phyloP scores from a whole-genome alignment of 2,329 filamentous ascomycete genomes.

The Aplosporella prunicola region DNA sequence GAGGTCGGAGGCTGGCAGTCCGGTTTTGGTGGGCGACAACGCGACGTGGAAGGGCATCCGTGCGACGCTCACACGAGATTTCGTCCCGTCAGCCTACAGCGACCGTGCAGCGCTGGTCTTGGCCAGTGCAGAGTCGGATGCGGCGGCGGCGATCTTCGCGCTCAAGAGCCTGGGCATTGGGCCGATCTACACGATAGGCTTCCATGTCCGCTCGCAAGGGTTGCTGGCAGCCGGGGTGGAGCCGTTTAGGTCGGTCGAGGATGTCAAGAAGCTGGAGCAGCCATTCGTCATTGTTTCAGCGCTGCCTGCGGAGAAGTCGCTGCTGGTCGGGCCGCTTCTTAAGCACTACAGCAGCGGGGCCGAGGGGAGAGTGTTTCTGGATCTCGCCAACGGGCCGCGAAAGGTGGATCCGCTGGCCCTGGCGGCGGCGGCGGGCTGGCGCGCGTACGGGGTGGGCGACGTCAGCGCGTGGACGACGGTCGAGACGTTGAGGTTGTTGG shows the following conservation, averaged over 20 bases:
- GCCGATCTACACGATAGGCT: conserved; percentile 77
- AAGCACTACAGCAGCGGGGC: conserved; percentile 48
- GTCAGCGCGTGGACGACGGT: conserved; percentile 78
- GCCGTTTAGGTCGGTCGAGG: conserved; percentile 60
- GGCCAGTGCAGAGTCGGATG: conserved; percentile 63
- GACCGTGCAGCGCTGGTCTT: conserved; percentile 67
- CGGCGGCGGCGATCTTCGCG: conserved; percentile 69
- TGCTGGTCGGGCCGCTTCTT: conserved; percentile 67
- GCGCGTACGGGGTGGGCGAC: conserved; percentile 68
- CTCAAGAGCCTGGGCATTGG: conserved; percentile 65
- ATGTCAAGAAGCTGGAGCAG: conserved; percentile 67
- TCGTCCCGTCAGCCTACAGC: conserved; percentile 72
- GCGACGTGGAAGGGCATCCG: conserved; percentile 79
- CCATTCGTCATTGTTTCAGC: conserved; percentile 78
- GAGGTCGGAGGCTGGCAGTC: conserved; percentile 33
- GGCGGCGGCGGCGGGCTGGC: conserved; percentile 67
- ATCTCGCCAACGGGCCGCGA: conserved; percentile 60
- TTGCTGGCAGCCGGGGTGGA: conserved; percentile 56
- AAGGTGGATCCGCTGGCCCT: conserved; percentile 46
- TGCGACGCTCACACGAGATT: conserved; percentile 69
- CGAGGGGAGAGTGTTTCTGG: conserved; percentile 62
- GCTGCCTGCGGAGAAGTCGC: conserved; percentile 66
- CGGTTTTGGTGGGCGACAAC: conserved; percentile 53
- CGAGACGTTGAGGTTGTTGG: conserved; percentile 65
- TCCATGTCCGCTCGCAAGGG: conserved; percentile 48